A percentile compares a stretch with the other conserved stretches of the same genome.
phyloP scores from a whole-genome alignment of 2,329 filamentous ascomycete genomes.

The Exophiala dermatitidis region DNA sequence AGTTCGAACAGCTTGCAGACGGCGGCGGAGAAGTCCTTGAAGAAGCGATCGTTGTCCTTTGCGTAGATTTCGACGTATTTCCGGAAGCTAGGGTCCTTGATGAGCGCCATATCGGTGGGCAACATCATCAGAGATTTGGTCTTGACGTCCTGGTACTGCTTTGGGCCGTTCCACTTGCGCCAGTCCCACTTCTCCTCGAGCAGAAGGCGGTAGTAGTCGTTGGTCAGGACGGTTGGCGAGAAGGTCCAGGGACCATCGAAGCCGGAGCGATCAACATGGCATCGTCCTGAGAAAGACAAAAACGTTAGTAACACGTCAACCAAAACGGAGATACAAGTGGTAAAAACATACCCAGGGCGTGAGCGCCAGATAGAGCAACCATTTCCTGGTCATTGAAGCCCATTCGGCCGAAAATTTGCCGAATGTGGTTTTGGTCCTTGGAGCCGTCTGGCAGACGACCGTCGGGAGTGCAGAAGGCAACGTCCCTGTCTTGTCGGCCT shows the following conservation, averaged over 20 bases:
- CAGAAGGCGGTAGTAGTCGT: slow-evolving; percentile 87
- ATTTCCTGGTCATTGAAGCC: slow-evolving; percentile 97
- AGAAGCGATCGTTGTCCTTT: slow-evolving; percentile 84
- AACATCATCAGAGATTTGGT: slow-evolving; percentile 95
- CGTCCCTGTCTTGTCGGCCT: slow-evolving; percentile 72
- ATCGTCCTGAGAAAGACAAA: slow-evolving; percentile 50
- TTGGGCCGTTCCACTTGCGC: slow-evolving; percentile 86
- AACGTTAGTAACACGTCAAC: background rate
- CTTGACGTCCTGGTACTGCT: slow-evolving; percentile 81
- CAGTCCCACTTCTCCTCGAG: slow-evolving; percentile 87
- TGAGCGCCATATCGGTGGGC: slow-evolving; percentile 78
- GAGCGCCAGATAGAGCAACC: slow-evolving; percentile 77
- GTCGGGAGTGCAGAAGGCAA: slow-evolving; percentile 82
- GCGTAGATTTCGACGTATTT: slow-evolving; percentile 78
- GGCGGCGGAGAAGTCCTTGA: slow-evolving; percentile 80
- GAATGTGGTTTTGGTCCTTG: slow-evolving; percentile 73
- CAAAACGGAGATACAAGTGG: background rate
- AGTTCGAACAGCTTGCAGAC: slow-evolving; percentile 83
- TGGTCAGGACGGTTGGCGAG: slow-evolving; percentile 83
- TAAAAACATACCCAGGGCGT: slow-evolving; percentile 59
- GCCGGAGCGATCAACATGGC: slow-evolving; percentile 81
- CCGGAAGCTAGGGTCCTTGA: slow-evolving; percentile 83
- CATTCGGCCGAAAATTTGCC: slow-evolving; percentile 92
- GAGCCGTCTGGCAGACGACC: slow-evolving; percentile 79
- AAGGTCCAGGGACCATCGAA: slow-evolving; percentile 89